phyloP scores from a whole-genome alignment of 371 early-diverging fungal genomes.

The Massospora cicadina region DNA sequence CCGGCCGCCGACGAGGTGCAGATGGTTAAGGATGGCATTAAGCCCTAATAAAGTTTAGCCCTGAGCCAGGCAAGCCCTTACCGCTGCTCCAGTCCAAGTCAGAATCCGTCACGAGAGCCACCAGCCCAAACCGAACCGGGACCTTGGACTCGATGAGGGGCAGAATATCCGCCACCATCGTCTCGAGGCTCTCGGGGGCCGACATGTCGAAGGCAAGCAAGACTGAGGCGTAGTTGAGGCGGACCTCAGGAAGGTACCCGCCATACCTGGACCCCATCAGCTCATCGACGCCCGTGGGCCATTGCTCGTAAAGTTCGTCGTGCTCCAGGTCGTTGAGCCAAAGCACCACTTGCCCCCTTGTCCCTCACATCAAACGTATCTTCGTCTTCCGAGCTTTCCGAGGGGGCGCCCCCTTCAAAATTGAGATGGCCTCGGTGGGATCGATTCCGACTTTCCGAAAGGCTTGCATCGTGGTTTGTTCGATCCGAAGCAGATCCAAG shows the following conservation, averaged over 20 bases:
- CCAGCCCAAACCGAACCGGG: constrained; percentile 69
- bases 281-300: constrained; percentile 25
- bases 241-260: constrained; percentile 31
- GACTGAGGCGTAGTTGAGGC: constrained; percentile 47
- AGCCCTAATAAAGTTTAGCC: background rate
- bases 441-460: constrained; percentile 32
- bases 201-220: constrained; percentile 52
- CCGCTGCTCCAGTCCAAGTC: background rate
- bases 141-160: constrained; percentile 38
- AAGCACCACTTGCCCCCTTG: constrained; percentile 23
- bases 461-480: constrained; percentile 21
- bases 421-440: constrained; percentile 34
- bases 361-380: constrained; percentile 70
- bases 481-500: constrained; percentile 23
- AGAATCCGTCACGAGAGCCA: constrained; percentile 24
- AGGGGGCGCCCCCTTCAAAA: constrained; percentile 29
- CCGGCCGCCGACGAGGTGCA: background rate
- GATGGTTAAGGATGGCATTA: background rate
- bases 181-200: constrained; percentile 21
- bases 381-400: constrained; percentile 14
- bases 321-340: constrained; percentile 87
- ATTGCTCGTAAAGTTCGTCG: constrained; percentile 52
- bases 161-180: constrained; percentile 30
- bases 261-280: constrained; percentile 11
- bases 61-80: background rate